Evolutionary conservation across 345 rosid species (phyloP).

Genomic region (Eucalyptus pumila): DNA sequence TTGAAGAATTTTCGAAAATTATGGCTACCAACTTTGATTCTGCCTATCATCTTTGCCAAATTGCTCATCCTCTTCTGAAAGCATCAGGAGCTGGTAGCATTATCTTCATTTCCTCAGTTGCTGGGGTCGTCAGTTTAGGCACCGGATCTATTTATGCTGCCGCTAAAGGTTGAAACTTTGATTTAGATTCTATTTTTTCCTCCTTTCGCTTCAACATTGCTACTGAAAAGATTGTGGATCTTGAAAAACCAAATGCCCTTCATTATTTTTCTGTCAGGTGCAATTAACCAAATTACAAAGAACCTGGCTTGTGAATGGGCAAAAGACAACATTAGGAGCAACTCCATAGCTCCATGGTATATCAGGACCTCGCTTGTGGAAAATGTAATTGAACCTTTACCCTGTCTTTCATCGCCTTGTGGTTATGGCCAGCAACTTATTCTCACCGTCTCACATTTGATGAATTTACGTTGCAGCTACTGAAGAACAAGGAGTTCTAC

Average conservation of each 20-base stretch:
- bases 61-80: conserved; percentile 79
- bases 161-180: conserved; percentile 41
- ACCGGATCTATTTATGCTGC: conserved; percentile 65
- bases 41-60: conserved; percentile 63
- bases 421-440: neutral
- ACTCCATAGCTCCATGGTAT: conserved; percentile 80
- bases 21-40: conserved; percentile 72
- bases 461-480: conserved; percentile 22
- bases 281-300: conserved; percentile 71
- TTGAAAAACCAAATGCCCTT: neutral
- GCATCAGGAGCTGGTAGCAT: conserved; percentile 70
- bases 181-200: neutral
- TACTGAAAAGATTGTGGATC: neutral
- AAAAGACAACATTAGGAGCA: conserved; percentile 71
- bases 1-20: conserved; percentile 46
- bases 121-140: conserved; percentile 25
- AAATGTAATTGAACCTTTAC: conserved; percentile 16
- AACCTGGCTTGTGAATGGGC: conserved; percentile 95
- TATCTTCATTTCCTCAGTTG: conserved; percentile 85
- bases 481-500: conserved; percentile 27
- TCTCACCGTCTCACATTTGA: neutral
- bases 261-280: conserved; percentile 25
- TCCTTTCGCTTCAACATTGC: neutral
- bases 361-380: conserved; percentile 70
- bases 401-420: neutral